Percentiles rank a stretch among this genome's conserved stretches.
Evolutionary conservation across 2,329 filamentous ascomycete genomes (phyloP).

Genomic region (Aspergillus sp.): DNA sequence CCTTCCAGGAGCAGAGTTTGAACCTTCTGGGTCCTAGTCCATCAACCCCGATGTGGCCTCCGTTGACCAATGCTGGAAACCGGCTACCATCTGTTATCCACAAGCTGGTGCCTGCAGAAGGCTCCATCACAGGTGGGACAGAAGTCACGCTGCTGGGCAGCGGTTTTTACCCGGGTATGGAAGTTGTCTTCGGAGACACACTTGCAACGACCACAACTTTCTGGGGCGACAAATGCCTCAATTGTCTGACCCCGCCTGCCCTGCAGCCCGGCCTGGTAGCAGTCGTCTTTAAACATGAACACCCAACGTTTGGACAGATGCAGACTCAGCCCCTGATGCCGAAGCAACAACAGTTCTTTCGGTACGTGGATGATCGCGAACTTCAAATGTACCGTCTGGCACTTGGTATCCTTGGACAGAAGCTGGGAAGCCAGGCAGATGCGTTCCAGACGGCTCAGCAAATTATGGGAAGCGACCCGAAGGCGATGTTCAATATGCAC

Average conservation of each 20-base stretch:
- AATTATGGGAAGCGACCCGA: slow-evolving; percentile 40
- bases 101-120: slow-evolving; percentile 76
- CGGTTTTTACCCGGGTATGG: slow-evolving; percentile 69
- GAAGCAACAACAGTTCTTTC: slow-evolving; percentile 55
- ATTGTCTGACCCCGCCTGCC: slow-evolving; percentile 69
- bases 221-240: slow-evolving; percentile 72
- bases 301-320: slow-evolving; percentile 42
- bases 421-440: slow-evolving; percentile 41
- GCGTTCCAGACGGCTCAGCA: slow-evolving; percentile 44
- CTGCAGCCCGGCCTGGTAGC: slow-evolving; percentile 60
- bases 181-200: slow-evolving; percentile 75
- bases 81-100: slow-evolving; percentile 60
- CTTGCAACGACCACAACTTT: slow-evolving; percentile 67
- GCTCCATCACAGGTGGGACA: slow-evolving; percentile 73
- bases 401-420: slow-evolving; percentile 41
- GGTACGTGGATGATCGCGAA: slow-evolving; percentile 54
- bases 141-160: slow-evolving; percentile 81
- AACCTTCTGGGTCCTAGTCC: slow-evolving; percentile 38
- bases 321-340: slow-evolving; percentile 38
- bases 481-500: slow-evolving; percentile 43
- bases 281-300: slow-evolving; percentile 59
- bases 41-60: slow-evolving; percentile 47
- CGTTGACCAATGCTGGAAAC: slow-evolving; percentile 46
- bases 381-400: slow-evolving; percentile 41
- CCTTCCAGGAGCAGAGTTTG: slow-evolving; percentile 31